These are phyloP conservation scores for Phytophthora sp. DNA, from an alignment of 352 stramenopile species.

Conservation along the genomic window DNA sequence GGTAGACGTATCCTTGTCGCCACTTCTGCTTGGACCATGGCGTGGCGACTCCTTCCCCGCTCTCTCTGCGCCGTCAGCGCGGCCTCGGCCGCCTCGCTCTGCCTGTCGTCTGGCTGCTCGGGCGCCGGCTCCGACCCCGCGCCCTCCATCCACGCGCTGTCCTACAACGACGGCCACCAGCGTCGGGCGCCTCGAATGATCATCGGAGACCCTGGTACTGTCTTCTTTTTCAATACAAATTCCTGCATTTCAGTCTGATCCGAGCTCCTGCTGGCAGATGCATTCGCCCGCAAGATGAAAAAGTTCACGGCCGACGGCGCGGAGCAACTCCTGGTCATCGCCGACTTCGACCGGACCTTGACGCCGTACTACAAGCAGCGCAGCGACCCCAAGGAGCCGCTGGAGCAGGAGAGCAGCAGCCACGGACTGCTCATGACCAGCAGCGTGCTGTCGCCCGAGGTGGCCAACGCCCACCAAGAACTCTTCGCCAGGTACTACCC, in stretches of 20 bases:
- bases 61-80: conserved; percentile 9
- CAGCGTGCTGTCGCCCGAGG: conserved; percentile 19
- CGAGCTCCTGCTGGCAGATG: conserved; percentile 42
- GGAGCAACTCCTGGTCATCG: conserved; percentile 70
- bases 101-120: conserved; percentile 4
- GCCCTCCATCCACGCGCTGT: conserved; percentile 16
- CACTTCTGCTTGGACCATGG: conserved; percentile 14
- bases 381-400: background rate
- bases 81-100: conserved; percentile 7
- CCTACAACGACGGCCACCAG: conserved; percentile 22
- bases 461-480: conserved; percentile 36
- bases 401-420: conserved; percentile 31
- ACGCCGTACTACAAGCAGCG: conserved; percentile 52
- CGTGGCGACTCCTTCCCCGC: conserved; percentile 11
- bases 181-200: conserved; percentile 27
- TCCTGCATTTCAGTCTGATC: background rate
- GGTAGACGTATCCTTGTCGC: conserved; percentile 5
- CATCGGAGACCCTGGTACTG: conserved; percentile 22
- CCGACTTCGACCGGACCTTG: conserved; percentile 81
- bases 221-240: background rate
- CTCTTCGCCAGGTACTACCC: conserved; percentile 71
- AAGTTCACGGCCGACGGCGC: conserved; percentile 73
- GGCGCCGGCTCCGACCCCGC: background rate
- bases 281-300: conserved; percentile 72
- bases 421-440: conserved; percentile 35